These are phyloP conservation scores for Leccinum ponderosum DNA, from an alignment of 1,284 basidiomycete species.

Conservation along the genomic window DNA sequence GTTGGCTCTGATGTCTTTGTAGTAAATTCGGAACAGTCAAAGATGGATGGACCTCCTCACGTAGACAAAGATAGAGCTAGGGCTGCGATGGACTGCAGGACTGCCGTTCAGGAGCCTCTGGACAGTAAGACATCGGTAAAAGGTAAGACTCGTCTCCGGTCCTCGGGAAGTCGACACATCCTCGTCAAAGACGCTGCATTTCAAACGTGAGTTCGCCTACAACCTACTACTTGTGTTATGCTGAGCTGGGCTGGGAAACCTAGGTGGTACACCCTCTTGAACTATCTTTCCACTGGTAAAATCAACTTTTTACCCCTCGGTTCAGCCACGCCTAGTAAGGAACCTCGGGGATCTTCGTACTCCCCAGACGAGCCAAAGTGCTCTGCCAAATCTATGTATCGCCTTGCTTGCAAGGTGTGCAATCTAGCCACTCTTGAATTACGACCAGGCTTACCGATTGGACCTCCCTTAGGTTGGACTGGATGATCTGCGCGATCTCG, in stretches of 20 bases:
- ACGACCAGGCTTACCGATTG: not conserved
- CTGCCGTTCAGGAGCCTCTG: not conserved
- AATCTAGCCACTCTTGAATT: not conserved
- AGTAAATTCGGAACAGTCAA: constrained; percentile 19
- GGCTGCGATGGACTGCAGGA: constrained; percentile 1
- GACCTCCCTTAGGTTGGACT: not conserved
- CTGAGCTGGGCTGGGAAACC: not conserved
- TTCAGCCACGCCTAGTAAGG: not conserved
- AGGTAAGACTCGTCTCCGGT: not conserved
- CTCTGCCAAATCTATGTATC: not conserved
- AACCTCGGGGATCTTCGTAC: not conserved
- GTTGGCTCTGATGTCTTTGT: not conserved
- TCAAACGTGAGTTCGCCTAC: not conserved
- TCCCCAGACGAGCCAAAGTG: not conserved
- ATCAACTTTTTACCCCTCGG: not conserved
- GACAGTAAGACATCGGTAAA: not conserved
- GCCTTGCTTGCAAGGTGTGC: not conserved
- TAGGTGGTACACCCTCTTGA: not conserved
- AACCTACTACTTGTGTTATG: not conserved
- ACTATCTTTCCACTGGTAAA: not conserved
- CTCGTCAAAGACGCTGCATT: not conserved
- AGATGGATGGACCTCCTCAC: not conserved
- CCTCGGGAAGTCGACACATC: not conserved
- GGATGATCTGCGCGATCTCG: not conserved
- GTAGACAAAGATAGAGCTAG: not conserved